Conservation (phyloP, 139 green algal genomes). For the Coccomyxa sp. region DNA sequence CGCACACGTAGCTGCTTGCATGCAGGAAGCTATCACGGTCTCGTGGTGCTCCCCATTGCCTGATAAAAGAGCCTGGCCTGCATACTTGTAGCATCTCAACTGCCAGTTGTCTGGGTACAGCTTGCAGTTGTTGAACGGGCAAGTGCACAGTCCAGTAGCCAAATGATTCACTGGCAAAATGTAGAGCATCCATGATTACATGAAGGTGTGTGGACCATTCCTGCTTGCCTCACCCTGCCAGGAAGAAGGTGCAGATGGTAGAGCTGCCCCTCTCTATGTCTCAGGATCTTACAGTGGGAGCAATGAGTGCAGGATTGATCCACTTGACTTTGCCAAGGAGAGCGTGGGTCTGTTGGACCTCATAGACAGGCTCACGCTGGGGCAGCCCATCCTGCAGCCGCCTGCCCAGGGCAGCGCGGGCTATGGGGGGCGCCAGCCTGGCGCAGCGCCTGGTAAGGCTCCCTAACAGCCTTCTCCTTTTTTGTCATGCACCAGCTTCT, state of each 20-base stretch:
- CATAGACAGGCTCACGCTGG: slow-evolving; percentile 36
- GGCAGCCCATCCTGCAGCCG: slow-evolving; percentile 28
- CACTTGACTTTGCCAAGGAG: slow-evolving; percentile 32
- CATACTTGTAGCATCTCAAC: neutral
- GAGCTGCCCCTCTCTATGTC: neutral
- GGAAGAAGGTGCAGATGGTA: neutral
- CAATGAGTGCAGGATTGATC: slow-evolving; percentile 19
- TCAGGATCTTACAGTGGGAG: neutral
- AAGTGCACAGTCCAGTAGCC: neutral
- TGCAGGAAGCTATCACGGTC: neutral
- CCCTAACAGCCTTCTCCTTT: neutral
- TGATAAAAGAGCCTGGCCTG: neutral
- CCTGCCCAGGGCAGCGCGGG: too few relatives aligned
- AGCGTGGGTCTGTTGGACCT: slow-evolving; percentile 35
- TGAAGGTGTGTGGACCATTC: neutral
- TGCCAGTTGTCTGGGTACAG: too few relatives aligned
- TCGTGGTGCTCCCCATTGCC: neutral
- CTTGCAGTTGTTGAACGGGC: neutral
- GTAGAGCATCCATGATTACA: neutral
- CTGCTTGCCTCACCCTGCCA: neutral
- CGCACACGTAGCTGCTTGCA: neutral
- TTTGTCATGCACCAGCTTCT: neutral
- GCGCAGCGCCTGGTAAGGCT: neutral
- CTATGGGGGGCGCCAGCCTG: neutral
- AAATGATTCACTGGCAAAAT: neutral